Percentiles rank a stretch among this genome's conserved stretches.
Evolutionary conservation across 2,329 filamentous ascomycete genomes (phyloP).

Genomic region (Curvularia hawaiiensis): DNA sequence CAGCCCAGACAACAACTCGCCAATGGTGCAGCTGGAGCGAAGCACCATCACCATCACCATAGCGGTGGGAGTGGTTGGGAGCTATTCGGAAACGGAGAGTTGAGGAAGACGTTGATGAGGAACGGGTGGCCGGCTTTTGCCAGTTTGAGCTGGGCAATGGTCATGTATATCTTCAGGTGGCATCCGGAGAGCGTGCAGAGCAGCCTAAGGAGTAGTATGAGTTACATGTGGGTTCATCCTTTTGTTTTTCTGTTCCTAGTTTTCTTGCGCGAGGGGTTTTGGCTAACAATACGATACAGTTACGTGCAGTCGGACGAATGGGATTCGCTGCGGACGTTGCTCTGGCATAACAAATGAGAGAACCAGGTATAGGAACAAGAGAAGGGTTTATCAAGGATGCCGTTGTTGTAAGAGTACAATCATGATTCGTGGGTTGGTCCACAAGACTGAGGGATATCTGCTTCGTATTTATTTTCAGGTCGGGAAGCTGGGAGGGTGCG

Average conservation of each 20-base stretch:
- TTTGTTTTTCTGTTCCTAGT: neutral
- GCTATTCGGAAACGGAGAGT: slow-evolving; percentile 43
- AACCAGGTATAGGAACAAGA: neutral
- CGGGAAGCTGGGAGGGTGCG: neutral
- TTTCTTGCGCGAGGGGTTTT: neutral
- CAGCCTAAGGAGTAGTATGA: slow-evolving; percentile 94
- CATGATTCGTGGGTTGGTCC: neutral
- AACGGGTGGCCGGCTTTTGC: slow-evolving; percentile 95
- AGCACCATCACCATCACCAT: neutral
- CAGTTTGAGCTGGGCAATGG: slow-evolving; percentile 84
- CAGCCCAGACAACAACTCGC: slow-evolving; percentile 56
- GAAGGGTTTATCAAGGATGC: neutral
- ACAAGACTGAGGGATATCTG: neutral
- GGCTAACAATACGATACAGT: slow-evolving; percentile 48
- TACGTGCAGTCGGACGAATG: slow-evolving; percentile 85
- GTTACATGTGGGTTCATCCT: slow-evolving; percentile 76
- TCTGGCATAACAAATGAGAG: slow-evolving; percentile 78
- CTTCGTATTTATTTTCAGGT: neutral
- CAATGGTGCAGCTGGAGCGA: slow-evolving; percentile 28
- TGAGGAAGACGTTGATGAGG: slow-evolving; percentile 49
- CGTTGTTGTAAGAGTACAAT: neutral
- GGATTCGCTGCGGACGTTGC: slow-evolving; percentile 81
- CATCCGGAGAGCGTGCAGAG: slow-evolving; percentile 90
- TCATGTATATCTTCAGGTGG: slow-evolving; percentile 95
- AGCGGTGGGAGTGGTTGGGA: slow-evolving; percentile 47